Percentiles rank a stretch among this genome's conserved stretches.
Evolutionary conservation across 257 asterid genomes (phyloP).

Genomic region (Parsonsia alboflavescens): DNA sequence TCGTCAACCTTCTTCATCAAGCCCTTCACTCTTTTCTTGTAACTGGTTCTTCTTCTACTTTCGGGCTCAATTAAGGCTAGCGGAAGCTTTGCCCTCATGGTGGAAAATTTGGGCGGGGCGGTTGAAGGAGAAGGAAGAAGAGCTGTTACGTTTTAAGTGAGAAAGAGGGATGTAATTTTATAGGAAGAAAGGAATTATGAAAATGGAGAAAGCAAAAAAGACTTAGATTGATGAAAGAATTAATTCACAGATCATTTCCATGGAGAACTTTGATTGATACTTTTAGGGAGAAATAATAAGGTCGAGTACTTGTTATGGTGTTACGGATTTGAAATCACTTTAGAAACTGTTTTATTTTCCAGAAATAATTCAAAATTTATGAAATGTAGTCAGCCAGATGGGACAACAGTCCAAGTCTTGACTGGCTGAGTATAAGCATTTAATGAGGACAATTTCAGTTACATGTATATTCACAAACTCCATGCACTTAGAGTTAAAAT

Average conservation of each 20-base stretch:
- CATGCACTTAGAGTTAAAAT: no score
- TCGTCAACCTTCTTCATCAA: neutral
- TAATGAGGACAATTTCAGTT: neutral
- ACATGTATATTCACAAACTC: neutral
- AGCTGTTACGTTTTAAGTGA: neutral
- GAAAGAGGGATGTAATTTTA: neutral
- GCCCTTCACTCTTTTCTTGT: neutral
- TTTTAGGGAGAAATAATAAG: neutral
- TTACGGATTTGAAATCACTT: neutral
- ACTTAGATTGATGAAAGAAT: neutral
- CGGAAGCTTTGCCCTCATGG: neutral
- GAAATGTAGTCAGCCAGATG: neutral
- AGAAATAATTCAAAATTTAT: neutral
- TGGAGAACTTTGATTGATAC: neutral
- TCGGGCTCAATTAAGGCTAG: neutral
- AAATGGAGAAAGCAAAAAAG: neutral
- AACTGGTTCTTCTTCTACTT: neutral
- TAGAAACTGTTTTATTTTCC: neutral
- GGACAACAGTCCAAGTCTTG: neutral
- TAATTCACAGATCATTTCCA: neutral
- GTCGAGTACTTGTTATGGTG: neutral
- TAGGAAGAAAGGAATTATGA: neutral
- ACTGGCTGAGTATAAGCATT: neutral
- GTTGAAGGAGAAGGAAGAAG: no score
- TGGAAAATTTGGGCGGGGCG: neutral